phyloP scores from a whole-genome alignment of 2,329 filamentous ascomycete genomes.

The Albophoma yamanashiensis region DNA sequence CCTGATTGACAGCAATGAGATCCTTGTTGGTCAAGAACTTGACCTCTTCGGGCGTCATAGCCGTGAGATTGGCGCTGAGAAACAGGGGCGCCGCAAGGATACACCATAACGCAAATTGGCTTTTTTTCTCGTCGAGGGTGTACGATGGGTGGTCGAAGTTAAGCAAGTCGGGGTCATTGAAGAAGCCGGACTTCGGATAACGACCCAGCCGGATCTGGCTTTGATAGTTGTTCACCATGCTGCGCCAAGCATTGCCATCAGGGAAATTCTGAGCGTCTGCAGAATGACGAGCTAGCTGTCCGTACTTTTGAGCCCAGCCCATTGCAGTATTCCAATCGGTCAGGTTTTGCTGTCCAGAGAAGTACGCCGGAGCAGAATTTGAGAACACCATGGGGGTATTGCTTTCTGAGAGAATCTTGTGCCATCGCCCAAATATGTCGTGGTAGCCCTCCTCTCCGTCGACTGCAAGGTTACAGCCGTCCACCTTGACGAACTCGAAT shows the following conservation, averaged over 20 bases:
- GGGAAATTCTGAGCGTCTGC: constrained; percentile 29
- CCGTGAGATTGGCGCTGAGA: constrained; percentile 27
- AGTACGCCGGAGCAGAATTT: constrained; percentile 34
- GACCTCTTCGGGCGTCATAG: constrained; percentile 20
- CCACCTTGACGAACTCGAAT: constrained; percentile 27
- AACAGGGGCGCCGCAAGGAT: constrained; percentile 24
- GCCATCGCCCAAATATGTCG: constrained; percentile 30
- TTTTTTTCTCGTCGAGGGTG: constrained; percentile 21
- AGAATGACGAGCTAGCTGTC: constrained; percentile 33
- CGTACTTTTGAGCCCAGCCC: constrained; percentile 27
- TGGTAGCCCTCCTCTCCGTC: constrained; percentile 9
- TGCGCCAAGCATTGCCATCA: constrained; percentile 31
- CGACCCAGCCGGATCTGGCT: constrained; percentile 29
- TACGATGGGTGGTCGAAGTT: constrained; percentile 23
- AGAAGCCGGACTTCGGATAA: constrained; percentile 24
- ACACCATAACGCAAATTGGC: constrained; percentile 25
- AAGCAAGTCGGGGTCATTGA: constrained; percentile 27
- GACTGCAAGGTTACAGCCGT: constrained; percentile 26
- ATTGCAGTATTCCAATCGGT: constrained; percentile 35
- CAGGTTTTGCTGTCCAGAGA: constrained; percentile 20
- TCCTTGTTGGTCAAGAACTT: constrained; percentile 27
- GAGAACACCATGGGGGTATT: constrained; percentile 29
- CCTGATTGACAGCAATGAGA: constrained; percentile 31
- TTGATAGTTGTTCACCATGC: constrained; percentile 35
- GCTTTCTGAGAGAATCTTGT: constrained; percentile 23